Percentiles rank a stretch among this genome's conserved stretches.
phyloP scores from a whole-genome alignment of 139 green algal species.

The Helicosporidium sp. region DNA sequence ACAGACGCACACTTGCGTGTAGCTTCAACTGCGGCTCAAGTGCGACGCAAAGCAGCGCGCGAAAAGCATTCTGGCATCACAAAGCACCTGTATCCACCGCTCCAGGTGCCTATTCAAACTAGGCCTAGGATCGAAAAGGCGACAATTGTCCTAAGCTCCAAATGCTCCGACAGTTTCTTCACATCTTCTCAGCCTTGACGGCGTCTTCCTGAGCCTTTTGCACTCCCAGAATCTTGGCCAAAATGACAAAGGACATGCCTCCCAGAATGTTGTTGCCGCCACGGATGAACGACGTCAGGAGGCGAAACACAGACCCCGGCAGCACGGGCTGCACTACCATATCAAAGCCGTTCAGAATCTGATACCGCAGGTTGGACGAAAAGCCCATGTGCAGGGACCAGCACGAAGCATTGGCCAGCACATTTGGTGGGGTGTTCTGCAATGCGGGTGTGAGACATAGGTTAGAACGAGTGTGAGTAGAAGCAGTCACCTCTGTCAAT shows the following conservation, averaged over 20 bases:
- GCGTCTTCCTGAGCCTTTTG: constrained; percentile 44
- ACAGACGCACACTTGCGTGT: no score
- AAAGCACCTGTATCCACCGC: no score
- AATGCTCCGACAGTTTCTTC: constrained; percentile 2
- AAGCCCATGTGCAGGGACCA: constrained; percentile 89
- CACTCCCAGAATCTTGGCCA: constrained; percentile 66
- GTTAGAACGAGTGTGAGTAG: no score
- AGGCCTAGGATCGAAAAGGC: neutral
- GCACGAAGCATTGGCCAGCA: constrained; percentile 62
- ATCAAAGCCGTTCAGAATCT: constrained; percentile 79
- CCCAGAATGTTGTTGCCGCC: constrained; percentile 76
- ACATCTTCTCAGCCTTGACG: constrained; percentile 1
- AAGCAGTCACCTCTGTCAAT: neutral
- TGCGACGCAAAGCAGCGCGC: neutral
- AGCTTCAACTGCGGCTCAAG: no score
- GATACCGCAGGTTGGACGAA: constrained; percentile 78
- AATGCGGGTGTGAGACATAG: neutral
- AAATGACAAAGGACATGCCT: constrained; percentile 71
- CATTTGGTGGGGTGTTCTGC: constrained; percentile 61
- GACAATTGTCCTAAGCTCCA: neutral
- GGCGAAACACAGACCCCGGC: constrained; percentile 46
- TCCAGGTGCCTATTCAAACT: neutral
- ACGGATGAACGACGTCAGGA: constrained; percentile 53
- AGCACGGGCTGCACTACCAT: constrained; percentile 53
- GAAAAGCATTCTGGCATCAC: no score